Base-by-base conservation (phyloP, 164 flowering plant species). In the Vitis amurensis region DNA sequence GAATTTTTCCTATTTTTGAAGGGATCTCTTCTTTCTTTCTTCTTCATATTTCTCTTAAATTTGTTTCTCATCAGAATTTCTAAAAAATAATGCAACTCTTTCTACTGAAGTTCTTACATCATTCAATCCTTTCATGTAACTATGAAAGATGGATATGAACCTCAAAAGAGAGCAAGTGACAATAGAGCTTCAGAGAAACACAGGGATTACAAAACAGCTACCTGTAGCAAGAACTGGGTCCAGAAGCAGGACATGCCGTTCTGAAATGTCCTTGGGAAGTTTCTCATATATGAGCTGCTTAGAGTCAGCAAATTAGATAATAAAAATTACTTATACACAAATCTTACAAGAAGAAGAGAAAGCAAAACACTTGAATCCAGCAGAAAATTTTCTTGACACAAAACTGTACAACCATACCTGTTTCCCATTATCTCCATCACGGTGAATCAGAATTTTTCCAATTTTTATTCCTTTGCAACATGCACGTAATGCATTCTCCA, bases 191-290 rank as follows among this genome's bases (percentile, higher is more conserved):
- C 23, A 37, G 7, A 37, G 44, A 59, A 62, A 23, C 27, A 23
- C 27, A 2, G 16, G 47, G 37, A 11, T 55, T 1, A 30, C 15
- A 70, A 59, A 37, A 50, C 6, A 12, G 15, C 71, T 80, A 94
- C 98, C 98, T 77, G 98, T 94, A 59, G 94, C 98, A 72, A 94
- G 97, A 74, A 94, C 97, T 44, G 98, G 98, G 57, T 94, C 98
- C 30, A 94, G 85, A 74, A 94, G 97, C 74, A 94, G 82, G 73
- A 94, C 94, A 84, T 90, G 98, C 16, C 97, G 84, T 78, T 94
- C 98, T 13, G 91, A 89, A 68, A 94, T 94, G 81, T 94, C 98
- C 49, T 84, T 82, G 8, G 98, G 98, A 66, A 94, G 90, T 63
- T 91, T 94, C 79, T 94, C 97, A 79, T 92, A 94, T 75, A 94